Evolutionary conservation across 495 filamentous ascomycete species (phyloP).

Genomic region (Hamigera avellanea): DNA sequence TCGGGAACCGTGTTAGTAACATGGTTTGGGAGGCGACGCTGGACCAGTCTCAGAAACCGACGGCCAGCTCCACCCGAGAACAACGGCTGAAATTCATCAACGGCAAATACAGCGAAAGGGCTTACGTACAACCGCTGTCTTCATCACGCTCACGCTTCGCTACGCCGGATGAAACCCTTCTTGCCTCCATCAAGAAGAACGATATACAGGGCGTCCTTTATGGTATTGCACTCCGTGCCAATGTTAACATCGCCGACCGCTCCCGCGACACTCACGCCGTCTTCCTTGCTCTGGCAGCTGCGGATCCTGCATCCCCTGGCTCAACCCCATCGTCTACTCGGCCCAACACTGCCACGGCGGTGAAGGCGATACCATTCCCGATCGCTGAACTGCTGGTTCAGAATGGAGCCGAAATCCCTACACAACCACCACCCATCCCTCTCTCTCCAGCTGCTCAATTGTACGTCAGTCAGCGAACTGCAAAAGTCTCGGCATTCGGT

Average conservation of each 20-base stretch:
- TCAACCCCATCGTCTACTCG: slow-evolving; percentile 26
- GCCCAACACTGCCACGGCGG: slow-evolving; percentile 15
- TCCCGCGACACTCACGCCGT: slow-evolving; percentile 78
- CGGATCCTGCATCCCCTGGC: slow-evolving; percentile 70
- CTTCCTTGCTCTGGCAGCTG: slow-evolving; percentile 86
- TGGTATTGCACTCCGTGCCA: slow-evolving; percentile 76
- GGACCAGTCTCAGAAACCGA: slow-evolving; percentile 58
- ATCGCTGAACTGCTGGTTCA: slow-evolving; percentile 87
- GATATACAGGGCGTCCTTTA: slow-evolving; percentile 87
- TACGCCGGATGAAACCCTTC: slow-evolving; percentile 75
- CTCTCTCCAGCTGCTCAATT: slow-evolving; percentile 63
- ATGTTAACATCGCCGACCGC: slow-evolving; percentile 78
- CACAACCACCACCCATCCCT: slow-evolving; percentile 58
- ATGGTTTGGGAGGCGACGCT: slow-evolving; percentile 91
- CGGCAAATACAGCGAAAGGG: slow-evolving; percentile 79
- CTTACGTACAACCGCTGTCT: slow-evolving; percentile 69
- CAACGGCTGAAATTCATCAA: slow-evolving; percentile 89
- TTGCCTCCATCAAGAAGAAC: slow-evolving; percentile 91
- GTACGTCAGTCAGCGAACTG: slow-evolving; percentile 76
- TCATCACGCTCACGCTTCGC: slow-evolving; percentile 63
- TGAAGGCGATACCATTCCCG: slow-evolving; percentile 53
- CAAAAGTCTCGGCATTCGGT: slow-evolving; percentile 20
- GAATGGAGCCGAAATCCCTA: slow-evolving; percentile 84
- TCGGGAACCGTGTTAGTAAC: slow-evolving; percentile 91
- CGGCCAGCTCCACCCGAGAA: slow-evolving; percentile 67